Evolutionary conservation across 768 basidiomycete genomes (phyloP).

Genomic region (Leccinum pellstonianum): DNA sequence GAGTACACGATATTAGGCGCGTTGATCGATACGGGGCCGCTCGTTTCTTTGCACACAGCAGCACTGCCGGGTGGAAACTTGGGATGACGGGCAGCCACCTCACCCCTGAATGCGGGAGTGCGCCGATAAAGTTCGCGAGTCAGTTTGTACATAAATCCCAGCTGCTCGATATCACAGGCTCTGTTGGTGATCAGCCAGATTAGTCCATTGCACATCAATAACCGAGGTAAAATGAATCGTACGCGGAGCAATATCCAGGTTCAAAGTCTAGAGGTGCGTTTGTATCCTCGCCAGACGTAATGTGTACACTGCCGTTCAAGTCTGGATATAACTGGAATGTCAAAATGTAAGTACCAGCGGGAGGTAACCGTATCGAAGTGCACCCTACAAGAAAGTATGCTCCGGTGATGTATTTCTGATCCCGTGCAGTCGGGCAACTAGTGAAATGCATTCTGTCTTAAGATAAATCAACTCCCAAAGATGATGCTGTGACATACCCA

Average conservation of each 20-base stretch:
- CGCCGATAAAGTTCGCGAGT: conserved; percentile 54
- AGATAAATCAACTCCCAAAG: neutral
- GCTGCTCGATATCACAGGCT: conserved; percentile 40
- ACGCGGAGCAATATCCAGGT: conserved; percentile 45
- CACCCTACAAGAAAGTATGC: too few relatives aligned
- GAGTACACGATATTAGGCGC: neutral
- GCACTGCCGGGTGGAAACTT: conserved; percentile 29
- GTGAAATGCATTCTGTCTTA: neutral
- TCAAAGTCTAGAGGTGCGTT: conserved; percentile 46
- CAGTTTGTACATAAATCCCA: conserved; percentile 56
- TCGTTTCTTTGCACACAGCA: conserved; percentile 25
- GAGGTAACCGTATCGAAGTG: too few relatives aligned
- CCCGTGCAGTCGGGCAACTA: too few relatives aligned
- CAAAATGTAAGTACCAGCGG: too few relatives aligned
- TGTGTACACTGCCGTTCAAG: conserved; percentile 48
- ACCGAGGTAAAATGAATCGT: conserved; percentile 1
- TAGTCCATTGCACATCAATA: neutral
- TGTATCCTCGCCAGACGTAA: conserved; percentile 40
- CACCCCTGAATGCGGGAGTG: conserved; percentile 37
- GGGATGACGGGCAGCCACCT: conserved; percentile 23
- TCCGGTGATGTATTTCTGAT: too few relatives aligned
- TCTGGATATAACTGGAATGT: conserved; percentile 40
- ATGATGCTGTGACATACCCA: neutral
- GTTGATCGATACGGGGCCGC: conserved; percentile 13
- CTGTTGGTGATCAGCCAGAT: conserved; percentile 10